These are phyloP conservation scores for Pugionium dolabratum DNA, from an alignment of 345 rosid species.

Conservation along the genomic window DNA sequence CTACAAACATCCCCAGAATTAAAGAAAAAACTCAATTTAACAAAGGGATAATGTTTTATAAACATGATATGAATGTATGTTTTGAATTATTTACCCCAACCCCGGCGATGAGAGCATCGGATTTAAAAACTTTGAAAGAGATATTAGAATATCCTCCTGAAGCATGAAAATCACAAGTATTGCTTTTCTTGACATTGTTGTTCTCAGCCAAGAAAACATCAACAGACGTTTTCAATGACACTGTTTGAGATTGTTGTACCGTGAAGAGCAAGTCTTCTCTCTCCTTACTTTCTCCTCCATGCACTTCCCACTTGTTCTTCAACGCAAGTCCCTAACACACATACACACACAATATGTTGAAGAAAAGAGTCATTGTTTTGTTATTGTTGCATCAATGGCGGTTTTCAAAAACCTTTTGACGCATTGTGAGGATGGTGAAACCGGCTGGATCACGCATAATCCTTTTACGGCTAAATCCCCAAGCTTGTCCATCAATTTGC, in stretches of 20 bases:
- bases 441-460: constrained; percentile 68
- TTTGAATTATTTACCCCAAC: constrained; percentile 43
- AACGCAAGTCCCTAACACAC: constrained; percentile 46
- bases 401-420: constrained; percentile 51
- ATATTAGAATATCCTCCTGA: constrained; percentile 52
- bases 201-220: constrained; percentile 52
- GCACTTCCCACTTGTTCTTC: constrained; percentile 55
- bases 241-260: constrained; percentile 51
- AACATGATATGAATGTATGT: neutral
- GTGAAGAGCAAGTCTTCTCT: constrained; percentile 44
- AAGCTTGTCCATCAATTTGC: constrained; percentile 60
- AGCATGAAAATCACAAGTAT: constrained; percentile 51
- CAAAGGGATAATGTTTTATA: constrained; percentile 3
- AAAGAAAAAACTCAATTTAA: too few relatives aligned
- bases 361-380: neutral
- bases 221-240: constrained; percentile 57
- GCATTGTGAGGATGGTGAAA: constrained; percentile 58
- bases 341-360: neutral
- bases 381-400: neutral
- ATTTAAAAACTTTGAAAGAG: constrained; percentile 59
- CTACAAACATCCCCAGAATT: constrained; percentile 35
- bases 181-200: constrained; percentile 32
- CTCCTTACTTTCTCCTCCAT: constrained; percentile 56
- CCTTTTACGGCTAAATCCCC: constrained; percentile 58
- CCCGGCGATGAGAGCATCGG: constrained; percentile 63